Conservation (phyloP, 139 green algal genomes). For the Closterium sp. region DNA sequence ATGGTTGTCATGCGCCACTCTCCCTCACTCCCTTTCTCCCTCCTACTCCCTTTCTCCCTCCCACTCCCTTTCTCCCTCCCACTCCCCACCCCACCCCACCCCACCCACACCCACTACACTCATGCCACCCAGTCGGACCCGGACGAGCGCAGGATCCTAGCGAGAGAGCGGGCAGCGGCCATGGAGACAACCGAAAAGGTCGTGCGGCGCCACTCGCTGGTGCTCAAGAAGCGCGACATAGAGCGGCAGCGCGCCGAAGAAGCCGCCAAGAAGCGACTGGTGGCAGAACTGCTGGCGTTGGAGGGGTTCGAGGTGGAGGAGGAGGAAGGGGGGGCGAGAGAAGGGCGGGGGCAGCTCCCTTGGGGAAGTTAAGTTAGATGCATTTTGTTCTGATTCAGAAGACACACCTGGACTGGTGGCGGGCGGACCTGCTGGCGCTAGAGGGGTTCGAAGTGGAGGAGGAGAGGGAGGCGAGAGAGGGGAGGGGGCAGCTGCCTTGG, state of each 20-base stretch:
- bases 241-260: constrained; percentile 7
- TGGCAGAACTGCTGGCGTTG: constrained; percentile 25
- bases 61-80: too few relatives aligned
- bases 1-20: too few relatives aligned
- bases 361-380: too few relatives aligned
- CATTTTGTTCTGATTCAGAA: too few relatives aligned
- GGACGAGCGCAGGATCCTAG: constrained; percentile 42
- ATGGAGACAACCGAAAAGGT: constrained; percentile 17
- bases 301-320: constrained; percentile 42
- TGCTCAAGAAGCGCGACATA: constrained; percentile 47
- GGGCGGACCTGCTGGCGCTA: too few relatives aligned
- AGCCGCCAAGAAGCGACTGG: constrained; percentile 27
- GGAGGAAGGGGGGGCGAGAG: background rate
- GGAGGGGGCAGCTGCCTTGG: background rate
- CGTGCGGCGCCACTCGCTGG: constrained; percentile 31
- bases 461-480: background rate
- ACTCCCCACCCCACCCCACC: too few relatives aligned
- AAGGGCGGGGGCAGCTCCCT: background rate
- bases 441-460: too few relatives aligned
- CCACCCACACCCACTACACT: too few relatives aligned
- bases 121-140: constrained; percentile 31
- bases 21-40: too few relatives aligned
- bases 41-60: too few relatives aligned
- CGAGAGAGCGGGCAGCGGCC: constrained; percentile 16
- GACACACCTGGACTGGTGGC: too few relatives aligned